Base-by-base conservation (phyloP, 768 basidiomycete genomes). In the Pleurotus ostreatus region DNA sequence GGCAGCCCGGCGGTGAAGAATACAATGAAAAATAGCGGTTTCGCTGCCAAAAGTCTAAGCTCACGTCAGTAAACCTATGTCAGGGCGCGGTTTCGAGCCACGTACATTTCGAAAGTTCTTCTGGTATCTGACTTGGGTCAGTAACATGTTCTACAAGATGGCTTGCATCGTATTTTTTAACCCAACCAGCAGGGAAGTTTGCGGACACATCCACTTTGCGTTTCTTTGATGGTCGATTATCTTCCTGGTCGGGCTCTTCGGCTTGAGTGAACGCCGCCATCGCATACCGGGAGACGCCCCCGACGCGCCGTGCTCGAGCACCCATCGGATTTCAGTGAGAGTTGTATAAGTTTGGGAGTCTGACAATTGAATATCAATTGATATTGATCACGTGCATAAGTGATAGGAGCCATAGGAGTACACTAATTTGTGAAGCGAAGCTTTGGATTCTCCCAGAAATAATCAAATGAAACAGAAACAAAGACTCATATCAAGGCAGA, bases 51-150 rank as follows among this genome's bases (percentile, higher is more conserved):
- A 89, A 98, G 68, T 98, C 95, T 98, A 9, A 47, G 56, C 34
- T 22, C 30, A 52, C 30, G 8, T 46, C 49, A 18, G 58, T 45
- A 41, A 52, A 60, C 12, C 15, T 20, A 40, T 48, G 45, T n/a
- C 25, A 46, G 54, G n/a, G 18, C 22, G 18, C 22, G 7, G 23
- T 53, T 55, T 37, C 49, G 46, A 49, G 40, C 13, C 23, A 75
- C 88, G 58, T 64, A 95, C 94, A 96, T 78, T 97, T 97, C 62
- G 80, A 75, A 7, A 96, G 78, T 64, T 89, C 81, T 15, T 79
- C 73, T 2, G 94, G 94, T 8, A 95, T 91, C 59, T 95, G 74
- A 0, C 80, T 74, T 2, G 74, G 68, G 22, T 83, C 66, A 13
- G 74, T 78, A 66, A 90, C 94, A 65, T 84, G 82, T 2, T 85